Evolutionary conservation across 2,329 filamentous ascomycete species (phyloP).

Genomic region (Ilyonectria robusta): DNA sequence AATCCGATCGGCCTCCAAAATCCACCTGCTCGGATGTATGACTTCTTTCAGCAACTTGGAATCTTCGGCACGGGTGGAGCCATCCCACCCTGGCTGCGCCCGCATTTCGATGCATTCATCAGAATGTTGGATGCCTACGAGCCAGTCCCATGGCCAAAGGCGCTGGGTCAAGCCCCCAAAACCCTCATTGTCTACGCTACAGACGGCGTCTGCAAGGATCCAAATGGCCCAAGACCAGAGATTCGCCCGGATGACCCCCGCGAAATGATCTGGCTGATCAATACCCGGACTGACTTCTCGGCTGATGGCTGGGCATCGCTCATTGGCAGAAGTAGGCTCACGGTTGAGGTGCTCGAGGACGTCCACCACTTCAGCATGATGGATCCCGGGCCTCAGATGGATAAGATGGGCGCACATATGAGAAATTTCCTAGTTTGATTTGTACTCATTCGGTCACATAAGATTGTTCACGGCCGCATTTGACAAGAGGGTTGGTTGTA

Average conservation of each 20-base stretch:
- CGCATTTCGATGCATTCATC: constrained; percentile 80
- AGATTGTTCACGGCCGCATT: too few species aligned
- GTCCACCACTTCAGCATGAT: constrained; percentile 44
- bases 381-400: constrained; percentile 38
- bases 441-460: too few species aligned
- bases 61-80: constrained; percentile 77
- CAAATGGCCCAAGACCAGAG: constrained; percentile 72
- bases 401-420: constrained; percentile 33
- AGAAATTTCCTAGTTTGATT: constrained; percentile 18
- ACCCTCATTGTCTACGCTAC: constrained; percentile 79
- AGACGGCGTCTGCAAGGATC: constrained; percentile 79
- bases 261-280: constrained; percentile 78
- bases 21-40: constrained; percentile 73
- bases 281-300: constrained; percentile 79
- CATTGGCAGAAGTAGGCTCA: constrained; percentile 26
- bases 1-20: constrained; percentile 78
- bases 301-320: constrained; percentile 45
- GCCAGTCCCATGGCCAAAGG: constrained; percentile 71
- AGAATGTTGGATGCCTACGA: constrained; percentile 78
- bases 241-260: constrained; percentile 62
- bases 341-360: constrained; percentile 30
- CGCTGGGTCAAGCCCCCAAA: constrained; percentile 67
- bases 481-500: too few species aligned
- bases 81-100: constrained; percentile 80
- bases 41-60: constrained; percentile 81